These are phyloP conservation scores for Aspergillus sclerotioniger DNA, from an alignment of 495 filamentous ascomycete genomes.

Conservation along the genomic window DNA sequence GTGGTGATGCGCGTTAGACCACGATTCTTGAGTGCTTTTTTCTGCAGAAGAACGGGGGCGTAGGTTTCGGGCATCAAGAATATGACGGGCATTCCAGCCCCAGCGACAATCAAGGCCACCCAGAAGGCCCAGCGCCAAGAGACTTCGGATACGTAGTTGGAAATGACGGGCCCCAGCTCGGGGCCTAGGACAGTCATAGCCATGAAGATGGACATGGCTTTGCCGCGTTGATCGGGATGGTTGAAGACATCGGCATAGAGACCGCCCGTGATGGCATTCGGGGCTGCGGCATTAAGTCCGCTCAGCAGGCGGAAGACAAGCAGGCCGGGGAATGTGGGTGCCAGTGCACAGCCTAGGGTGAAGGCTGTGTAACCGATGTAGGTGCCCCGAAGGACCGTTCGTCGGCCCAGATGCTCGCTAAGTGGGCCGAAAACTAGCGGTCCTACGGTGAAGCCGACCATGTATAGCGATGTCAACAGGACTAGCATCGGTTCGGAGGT, in stretches of 20 bases:
- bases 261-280: slow-evolving; percentile 39
- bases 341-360: slow-evolving; percentile 39
- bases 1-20: no score
- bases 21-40: background rate
- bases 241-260: slow-evolving; percentile 39
- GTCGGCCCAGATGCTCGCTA: slow-evolving; percentile 65
- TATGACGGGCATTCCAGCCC: slow-evolving; percentile 35
- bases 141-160: slow-evolving; percentile 33
- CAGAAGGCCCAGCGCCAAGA: slow-evolving; percentile 60
- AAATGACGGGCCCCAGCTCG: slow-evolving; percentile 26
- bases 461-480: slow-evolving; percentile 63
- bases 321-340: slow-evolving; percentile 33
- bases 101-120: slow-evolving; percentile 42
- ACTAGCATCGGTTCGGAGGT: slow-evolving; percentile 43
- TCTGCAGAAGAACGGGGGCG: slow-evolving; percentile 60
- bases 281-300: slow-evolving; percentile 34
- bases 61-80: slow-evolving; percentile 60
- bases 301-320: slow-evolving; percentile 43
- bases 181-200: slow-evolving; percentile 47
- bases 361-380: slow-evolving; percentile 47
- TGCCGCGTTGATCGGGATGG: slow-evolving; percentile 30
- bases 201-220: slow-evolving; percentile 43
- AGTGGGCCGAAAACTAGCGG: slow-evolving; percentile 61
- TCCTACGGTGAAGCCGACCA: slow-evolving; percentile 59
- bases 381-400: slow-evolving; percentile 51